Percentiles rank a stretch among this genome's conserved stretches.
phyloP scores from a whole-genome alignment of 2,329 filamentous ascomycete genomes.

The Penicillium sp. region DNA sequence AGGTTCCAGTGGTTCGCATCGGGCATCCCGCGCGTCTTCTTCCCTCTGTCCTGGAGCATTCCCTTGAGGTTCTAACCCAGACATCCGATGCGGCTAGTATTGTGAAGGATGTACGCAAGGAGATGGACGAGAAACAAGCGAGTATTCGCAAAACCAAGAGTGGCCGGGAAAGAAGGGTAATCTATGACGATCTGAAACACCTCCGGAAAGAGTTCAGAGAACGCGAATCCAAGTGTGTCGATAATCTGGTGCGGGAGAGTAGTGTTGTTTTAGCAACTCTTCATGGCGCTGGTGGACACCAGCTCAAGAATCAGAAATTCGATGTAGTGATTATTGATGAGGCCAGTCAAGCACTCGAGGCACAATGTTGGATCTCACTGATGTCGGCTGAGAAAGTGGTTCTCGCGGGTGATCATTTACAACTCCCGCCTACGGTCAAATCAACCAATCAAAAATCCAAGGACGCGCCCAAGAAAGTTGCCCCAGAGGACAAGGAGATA shows the following conservation, averaged over 20 bases:
- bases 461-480: conserved; percentile 39
- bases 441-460: conserved; percentile 54
- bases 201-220: conserved; percentile 85
- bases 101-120: conserved; percentile 82
- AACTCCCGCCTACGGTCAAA: conserved; percentile 93
- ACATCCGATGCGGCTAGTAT: conserved; percentile 88
- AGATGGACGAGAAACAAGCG: conserved; percentile 90
- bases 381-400: conserved; percentile 79
- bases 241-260: conserved; percentile 71
- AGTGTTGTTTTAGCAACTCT: conserved; percentile 90
- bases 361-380: conserved; percentile 94
- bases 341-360: conserved; percentile 91
- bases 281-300: conserved; percentile 85
- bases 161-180: conserved; percentile 73
- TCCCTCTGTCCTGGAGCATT: conserved; percentile 84
- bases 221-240: conserved; percentile 79
- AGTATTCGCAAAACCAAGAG: conserved; percentile 84
- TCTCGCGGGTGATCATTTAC: conserved; percentile 89
- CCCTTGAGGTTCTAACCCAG: conserved; percentile 84
- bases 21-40: conserved; percentile 90
- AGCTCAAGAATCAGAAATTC: conserved; percentile 77
- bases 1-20: conserved; percentile 82
- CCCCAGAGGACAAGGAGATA: conserved; percentile 35
- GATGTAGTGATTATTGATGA: conserved; percentile 96
- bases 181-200: conserved; percentile 83